phyloP scores from a whole-genome alignment of 2,329 filamentous ascomycete species.

The Nothomitra cinnamomea region DNA sequence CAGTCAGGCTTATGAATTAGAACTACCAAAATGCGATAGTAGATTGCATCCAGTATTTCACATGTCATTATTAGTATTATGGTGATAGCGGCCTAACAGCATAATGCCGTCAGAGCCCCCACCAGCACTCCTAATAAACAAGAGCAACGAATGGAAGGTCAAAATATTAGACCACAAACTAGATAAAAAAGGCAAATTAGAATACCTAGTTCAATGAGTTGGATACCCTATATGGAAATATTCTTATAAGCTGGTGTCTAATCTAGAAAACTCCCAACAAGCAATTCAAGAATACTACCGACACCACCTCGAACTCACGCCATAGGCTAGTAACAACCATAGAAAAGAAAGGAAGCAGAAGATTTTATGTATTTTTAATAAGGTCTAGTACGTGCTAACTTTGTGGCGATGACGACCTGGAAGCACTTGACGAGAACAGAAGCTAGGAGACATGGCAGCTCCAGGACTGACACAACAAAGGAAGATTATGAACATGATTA shows the following conservation, averaged over 20 bases:
- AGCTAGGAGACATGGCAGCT: no score
- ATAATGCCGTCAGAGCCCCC: background rate
- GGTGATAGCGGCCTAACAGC: background rate
- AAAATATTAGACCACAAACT: conserved; percentile 1
- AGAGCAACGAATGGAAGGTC: background rate
- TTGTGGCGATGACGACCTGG: no score
- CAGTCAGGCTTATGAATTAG: background rate
- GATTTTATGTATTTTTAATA: background rate
- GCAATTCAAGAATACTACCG: background rate
- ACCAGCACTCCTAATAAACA: background rate
- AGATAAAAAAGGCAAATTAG: background rate
- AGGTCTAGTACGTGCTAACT: no score
- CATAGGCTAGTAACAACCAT: background rate
- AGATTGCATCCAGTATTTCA: background rate
- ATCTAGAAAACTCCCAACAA: background rate
- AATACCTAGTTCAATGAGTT: conserved; percentile 10
- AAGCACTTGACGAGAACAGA: no score
- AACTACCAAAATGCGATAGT: background rate
- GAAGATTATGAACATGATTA: no score
- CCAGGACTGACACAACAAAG: no score
- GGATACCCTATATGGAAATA: conserved; percentile 7
- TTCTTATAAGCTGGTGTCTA: conserved; percentile 6
- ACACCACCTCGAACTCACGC: background rate
- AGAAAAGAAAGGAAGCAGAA: background rate
- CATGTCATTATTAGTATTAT: background rate